Evolutionary conservation across 345 rosid genomes (phyloP).

Genomic region (Heritiera littoralis): DNA sequence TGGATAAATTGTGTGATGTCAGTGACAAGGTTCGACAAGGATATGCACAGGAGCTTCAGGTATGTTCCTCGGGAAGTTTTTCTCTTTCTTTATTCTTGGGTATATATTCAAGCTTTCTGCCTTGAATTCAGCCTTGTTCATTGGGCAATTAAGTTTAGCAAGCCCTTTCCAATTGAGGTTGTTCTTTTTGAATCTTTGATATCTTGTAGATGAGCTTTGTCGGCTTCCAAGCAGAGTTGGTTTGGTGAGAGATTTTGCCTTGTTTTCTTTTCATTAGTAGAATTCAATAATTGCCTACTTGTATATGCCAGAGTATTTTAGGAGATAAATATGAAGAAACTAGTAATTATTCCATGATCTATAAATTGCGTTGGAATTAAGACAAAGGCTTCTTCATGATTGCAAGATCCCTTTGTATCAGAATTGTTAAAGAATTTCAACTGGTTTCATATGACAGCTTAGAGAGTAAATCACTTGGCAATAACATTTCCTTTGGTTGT

Average conservation of each 20-base stretch:
- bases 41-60: slow-evolving; percentile 68
- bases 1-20: slow-evolving; percentile 62
- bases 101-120: background rate
- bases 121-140: background rate
- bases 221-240: background rate
- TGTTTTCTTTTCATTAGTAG: background rate
- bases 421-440: background rate
- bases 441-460: background rate
- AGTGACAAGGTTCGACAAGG: slow-evolving; percentile 55
- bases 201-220: background rate
- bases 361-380: background rate
- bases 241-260: background rate
- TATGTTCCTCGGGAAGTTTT: slow-evolving; percentile 3
- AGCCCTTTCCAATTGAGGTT: background rate
- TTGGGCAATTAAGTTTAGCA: background rate
- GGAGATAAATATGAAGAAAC: background rate
- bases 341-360: background rate
- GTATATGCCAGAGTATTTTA: background rate
- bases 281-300: background rate
- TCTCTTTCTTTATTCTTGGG: background rate
- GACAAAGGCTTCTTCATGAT: background rate
- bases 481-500: background rate
- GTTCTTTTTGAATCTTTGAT: background rate
- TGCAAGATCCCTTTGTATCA: background rate
- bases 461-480: background rate